Evolutionary conservation across 306 rosid genomes (phyloP).

Genomic region (Rosa multiflora): DNA sequence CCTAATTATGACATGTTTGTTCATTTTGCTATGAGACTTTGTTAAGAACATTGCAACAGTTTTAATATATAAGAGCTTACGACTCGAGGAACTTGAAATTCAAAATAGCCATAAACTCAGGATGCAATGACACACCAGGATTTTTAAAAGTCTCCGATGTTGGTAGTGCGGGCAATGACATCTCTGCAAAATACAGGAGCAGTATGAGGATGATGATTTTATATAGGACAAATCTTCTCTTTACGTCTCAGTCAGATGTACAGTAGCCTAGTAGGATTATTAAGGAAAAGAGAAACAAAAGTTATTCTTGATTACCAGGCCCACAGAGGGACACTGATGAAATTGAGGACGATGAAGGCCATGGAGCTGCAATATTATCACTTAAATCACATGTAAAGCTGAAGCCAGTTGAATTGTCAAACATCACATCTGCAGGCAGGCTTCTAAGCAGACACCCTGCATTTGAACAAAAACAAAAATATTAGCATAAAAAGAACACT

Average conservation of each 20-base stretch:
- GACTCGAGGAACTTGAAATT: background rate
- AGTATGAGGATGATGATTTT: conserved; percentile 4
- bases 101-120: background rate
- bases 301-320: conserved; percentile 59
- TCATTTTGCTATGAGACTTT: background rate
- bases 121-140: conserved; percentile 56
- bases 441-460: conserved; percentile 95
- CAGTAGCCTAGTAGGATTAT: background rate
- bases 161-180: conserved; percentile 97
- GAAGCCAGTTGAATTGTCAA: conserved; percentile 77
- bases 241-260: conserved; percentile 4
- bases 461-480: conserved; percentile 18
- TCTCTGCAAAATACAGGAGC: conserved; percentile 59
- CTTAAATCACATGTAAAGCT: conserved; percentile 93
- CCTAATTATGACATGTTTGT: background rate
- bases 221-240: conserved; percentile 17
- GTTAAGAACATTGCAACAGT: background rate
- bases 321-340: conserved; percentile 89
- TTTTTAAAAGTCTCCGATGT: conserved; percentile 77
- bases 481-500: conserved; percentile 7
- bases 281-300: conserved; percentile 9
- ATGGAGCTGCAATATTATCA: conserved; percentile 90
- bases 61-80: background rate
- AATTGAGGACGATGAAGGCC: conserved; percentile 90
- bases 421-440: conserved; percentile 79